Evolutionary conservation across 2,329 filamentous ascomycete species (phyloP).

Genomic region (Cladosporium sp.): DNA sequence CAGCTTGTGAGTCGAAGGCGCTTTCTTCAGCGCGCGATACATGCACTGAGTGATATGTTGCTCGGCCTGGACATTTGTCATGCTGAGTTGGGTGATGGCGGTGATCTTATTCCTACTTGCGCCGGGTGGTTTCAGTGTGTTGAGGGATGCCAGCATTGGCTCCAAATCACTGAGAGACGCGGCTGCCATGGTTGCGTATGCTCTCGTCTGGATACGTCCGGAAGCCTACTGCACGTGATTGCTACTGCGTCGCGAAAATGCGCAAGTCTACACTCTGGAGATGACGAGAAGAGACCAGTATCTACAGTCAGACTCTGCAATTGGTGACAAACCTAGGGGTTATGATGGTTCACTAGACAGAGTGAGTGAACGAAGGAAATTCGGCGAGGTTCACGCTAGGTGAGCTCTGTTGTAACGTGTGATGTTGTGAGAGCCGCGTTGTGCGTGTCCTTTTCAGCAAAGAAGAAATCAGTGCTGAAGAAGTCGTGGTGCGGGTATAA

Average conservation of each 20-base stretch:
- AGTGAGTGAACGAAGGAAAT: conserved; percentile 3
- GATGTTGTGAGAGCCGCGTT: not conserved
- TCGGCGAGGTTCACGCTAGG: not conserved
- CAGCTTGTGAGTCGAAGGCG: conserved; percentile 92
- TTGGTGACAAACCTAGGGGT: conserved; percentile 13
- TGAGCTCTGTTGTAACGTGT: not conserved
- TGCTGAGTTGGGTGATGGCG: conserved; percentile 82
- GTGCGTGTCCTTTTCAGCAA: not conserved
- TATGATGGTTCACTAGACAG: conserved; percentile 8
- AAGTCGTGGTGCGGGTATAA: not conserved
- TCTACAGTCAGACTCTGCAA: conserved; percentile 16
- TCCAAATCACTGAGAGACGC: conserved; percentile 90
- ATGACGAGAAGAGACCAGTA: conserved; percentile 12
- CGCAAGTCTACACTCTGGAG: conserved; percentile 17
- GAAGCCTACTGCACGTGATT: conserved; percentile 17
- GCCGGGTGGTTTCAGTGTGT: conserved; percentile 85
- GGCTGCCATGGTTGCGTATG: conserved; percentile 38
- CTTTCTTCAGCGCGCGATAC: conserved; percentile 95
- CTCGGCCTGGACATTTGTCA: conserved; percentile 89
- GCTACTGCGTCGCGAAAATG: conserved; percentile 15
- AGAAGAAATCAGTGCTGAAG: not conserved
- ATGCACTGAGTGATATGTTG: conserved; percentile 94
- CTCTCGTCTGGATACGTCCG: conserved; percentile 15
- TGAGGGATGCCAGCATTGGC: conserved; percentile 85
- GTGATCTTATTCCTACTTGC: conserved; percentile 91